A percentile compares a stretch with the other conserved stretches of the same genome.
Evolutionary conservation across 768 basidiomycete genomes (phyloP).

Genomic region (Tulasnella sp.): DNA sequence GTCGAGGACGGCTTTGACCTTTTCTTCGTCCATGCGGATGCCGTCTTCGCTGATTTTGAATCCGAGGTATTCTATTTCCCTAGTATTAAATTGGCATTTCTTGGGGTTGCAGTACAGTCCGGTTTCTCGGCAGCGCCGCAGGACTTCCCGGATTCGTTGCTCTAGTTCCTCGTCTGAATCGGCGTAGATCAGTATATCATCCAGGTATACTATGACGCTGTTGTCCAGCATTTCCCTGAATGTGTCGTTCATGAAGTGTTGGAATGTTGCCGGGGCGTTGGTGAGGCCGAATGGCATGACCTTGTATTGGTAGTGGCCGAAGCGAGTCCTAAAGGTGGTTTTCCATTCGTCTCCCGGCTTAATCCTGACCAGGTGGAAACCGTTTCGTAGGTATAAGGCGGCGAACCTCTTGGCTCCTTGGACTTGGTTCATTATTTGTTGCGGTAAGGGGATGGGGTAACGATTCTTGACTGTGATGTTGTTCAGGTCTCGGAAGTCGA

Average conservation of each 20-base stretch:
- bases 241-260: slow-evolving; percentile 33
- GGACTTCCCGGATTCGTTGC: slow-evolving; percentile 25
- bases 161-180: slow-evolving; percentile 21
- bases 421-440: slow-evolving; percentile 31
- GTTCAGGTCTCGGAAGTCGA: background rate
- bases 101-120: slow-evolving; percentile 25
- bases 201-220: slow-evolving; percentile 34
- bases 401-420: slow-evolving; percentile 31
- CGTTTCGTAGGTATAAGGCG: slow-evolving; percentile 33
- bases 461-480: background rate
- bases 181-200: slow-evolving; percentile 34
- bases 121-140: slow-evolving; percentile 25
- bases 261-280: slow-evolving; percentile 36
- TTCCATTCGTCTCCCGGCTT: slow-evolving; percentile 34
- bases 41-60: slow-evolving; percentile 27
- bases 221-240: slow-evolving; percentile 32
- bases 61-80: slow-evolving; percentile 28
- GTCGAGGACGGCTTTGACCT: slow-evolving; percentile 33
- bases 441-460: background rate
- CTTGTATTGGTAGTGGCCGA: slow-evolving; percentile 34
- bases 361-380: slow-evolving; percentile 35
- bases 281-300: slow-evolving; percentile 37
- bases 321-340: slow-evolving; percentile 35
- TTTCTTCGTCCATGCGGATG: slow-evolving; percentile 33
- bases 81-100: slow-evolving; percentile 30